Base-by-base conservation (phyloP, 2,329 filamentous ascomycete species). In the Tolypocladium nubicola region DNA sequence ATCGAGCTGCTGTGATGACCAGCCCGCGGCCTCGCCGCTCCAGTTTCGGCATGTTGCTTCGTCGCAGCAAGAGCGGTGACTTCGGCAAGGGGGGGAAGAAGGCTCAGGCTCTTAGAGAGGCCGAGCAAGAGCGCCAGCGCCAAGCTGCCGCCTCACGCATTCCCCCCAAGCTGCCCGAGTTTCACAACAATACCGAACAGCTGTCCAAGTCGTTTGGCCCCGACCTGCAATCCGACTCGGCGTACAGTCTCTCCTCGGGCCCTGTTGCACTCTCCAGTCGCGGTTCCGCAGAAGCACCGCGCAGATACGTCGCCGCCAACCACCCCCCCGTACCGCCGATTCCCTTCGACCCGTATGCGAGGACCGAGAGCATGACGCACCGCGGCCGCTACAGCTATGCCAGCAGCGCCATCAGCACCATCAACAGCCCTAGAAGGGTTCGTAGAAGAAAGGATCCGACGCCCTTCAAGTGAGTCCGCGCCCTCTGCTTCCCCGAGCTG, bases 381-480 rank as follows among this genome's bases (percentile, higher is more conserved):
- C 90, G 94, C 65, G 91, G 93, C 60, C 88, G 94, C 63, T 96
- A 96, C 75, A 97, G 92, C 76, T 97, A 97, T 75, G 91, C 93
- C 58, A 96, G 89, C 76, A 95, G 89, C 73, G 88, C 89, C 56
- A 83, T 93, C 63, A 96, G 90, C 78, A 88, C 90, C 59, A 85
- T 96, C 76, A 96, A 96, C 77, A 96, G 88, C 72, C 93, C 94
- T 61, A 86, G 94, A 63, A 86, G 92, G 69, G 87, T 97, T 63
- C 86, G 94, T 66, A 88, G 93, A 77, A 87, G 94, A 76, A 97
- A 96, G 79, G 94, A 99, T 69, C 94, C 94, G 10, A 97, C 93
- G 13, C 91, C 94, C 1, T 96, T 97, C 83, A 99, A 99, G 93
- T 97, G 79, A 82, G 91, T 82, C 23, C 23, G 23, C 23, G 10